phyloP scores from a whole-genome alignment of 2,329 filamentous ascomycete genomes.

The Colletotrichum liriopes region DNA sequence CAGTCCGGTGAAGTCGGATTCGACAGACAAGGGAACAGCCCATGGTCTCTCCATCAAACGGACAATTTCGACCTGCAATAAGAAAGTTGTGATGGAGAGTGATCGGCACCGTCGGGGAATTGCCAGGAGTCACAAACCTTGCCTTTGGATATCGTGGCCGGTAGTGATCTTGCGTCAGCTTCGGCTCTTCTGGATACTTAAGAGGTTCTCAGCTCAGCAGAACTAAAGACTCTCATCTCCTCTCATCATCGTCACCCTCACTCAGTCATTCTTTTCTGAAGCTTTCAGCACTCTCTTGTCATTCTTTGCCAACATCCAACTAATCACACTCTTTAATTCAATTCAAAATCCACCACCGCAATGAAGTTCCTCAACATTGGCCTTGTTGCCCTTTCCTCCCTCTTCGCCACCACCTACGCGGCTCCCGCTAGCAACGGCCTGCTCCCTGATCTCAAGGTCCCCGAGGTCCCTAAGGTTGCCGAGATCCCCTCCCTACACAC shows the following conservation, averaged over 20 bases:
- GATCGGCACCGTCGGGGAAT: slow-evolving; percentile 18
- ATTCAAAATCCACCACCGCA: slow-evolving; percentile 10
- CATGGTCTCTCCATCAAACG: not conserved
- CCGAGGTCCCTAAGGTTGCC: not conserved
- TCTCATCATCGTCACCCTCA: slow-evolving; percentile 36
- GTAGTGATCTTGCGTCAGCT: not conserved
- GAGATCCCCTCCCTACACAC: not conserved
- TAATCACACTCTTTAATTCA: slow-evolving; percentile 28
- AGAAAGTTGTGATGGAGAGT: not conserved
- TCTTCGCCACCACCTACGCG: slow-evolving; percentile 30
- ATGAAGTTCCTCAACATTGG: slow-evolving; percentile 40
- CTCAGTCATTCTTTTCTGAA: slow-evolving; percentile 35
- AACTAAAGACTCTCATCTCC: not conserved
- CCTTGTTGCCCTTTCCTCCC: slow-evolving; percentile 27
- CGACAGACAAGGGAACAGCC: not conserved
- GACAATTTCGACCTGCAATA: slow-evolving; percentile 16
- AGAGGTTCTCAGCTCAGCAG: not conserved
- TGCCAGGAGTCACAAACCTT: slow-evolving; percentile 1
- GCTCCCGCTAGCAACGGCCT: slow-evolving; percentile 20
- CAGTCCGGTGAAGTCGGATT: not conserved
- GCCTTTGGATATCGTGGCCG: not conserved
- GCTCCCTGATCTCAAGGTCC: not conserved
- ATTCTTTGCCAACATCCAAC: slow-evolving; percentile 24
- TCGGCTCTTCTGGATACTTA: slow-evolving; percentile 22
- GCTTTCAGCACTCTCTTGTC: slow-evolving; percentile 9